A percentile compares a stretch with the other conserved stretches of the same genome.
phyloP scores from a whole-genome alignment of 331 rosid species.

The Telfairia occidentalis region DNA sequence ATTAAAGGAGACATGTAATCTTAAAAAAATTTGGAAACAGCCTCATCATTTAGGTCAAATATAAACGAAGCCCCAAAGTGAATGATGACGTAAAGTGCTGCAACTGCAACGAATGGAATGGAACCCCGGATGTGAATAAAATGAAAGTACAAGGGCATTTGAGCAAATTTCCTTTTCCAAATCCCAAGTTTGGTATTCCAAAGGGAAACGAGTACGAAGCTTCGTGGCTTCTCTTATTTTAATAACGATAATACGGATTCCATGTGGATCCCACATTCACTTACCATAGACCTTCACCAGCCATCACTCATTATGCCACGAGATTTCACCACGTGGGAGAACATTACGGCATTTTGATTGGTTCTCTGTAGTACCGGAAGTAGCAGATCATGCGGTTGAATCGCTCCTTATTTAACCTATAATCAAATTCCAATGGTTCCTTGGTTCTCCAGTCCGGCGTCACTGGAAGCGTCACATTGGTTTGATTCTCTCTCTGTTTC shows the following conservation, averaged over 20 bases:
- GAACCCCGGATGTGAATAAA: not conserved
- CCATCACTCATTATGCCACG: not conserved
- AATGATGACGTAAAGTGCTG: not conserved
- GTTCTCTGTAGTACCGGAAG: not conserved
- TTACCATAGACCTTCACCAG: not conserved
- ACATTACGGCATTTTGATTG: fast-evolving
- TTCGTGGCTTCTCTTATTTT: not conserved
- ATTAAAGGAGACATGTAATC: not conserved
- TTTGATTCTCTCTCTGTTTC: constrained; percentile 3
- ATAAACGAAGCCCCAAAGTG: not conserved
- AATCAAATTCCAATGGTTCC: not conserved
- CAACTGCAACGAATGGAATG: not conserved
- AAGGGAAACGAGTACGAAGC: not conserved
- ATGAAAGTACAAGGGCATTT: not conserved
- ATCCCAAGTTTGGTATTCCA: not conserved
- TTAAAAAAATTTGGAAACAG: not conserved
- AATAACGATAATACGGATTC: not conserved
- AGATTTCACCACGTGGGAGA: not conserved
- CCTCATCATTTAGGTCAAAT: not conserved
- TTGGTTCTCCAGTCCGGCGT: not conserved
- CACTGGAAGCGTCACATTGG: constrained; percentile 9
- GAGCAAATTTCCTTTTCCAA: not conserved
- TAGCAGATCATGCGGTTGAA: constrained; percentile 7
- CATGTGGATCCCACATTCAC: not conserved
- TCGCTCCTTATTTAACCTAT: constrained; percentile 11